phyloP scores from a whole-genome alignment of 768 basidiomycete genomes.

The Tremella yokohamensis region DNA sequence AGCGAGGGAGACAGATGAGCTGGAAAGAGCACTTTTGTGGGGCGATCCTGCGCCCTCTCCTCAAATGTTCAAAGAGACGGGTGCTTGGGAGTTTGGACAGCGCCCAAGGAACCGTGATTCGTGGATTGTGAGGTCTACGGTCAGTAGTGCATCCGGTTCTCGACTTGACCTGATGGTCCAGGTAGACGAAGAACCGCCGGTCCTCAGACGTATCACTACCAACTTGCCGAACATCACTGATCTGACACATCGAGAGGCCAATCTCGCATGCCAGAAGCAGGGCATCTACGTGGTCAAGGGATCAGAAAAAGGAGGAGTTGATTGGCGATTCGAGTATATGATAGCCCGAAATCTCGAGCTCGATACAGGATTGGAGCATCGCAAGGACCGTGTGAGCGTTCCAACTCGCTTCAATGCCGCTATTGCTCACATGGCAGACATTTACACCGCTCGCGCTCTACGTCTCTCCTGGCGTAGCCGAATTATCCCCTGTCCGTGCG shows the following conservation, averaged over 20 bases:
- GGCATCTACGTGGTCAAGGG: slow-evolving; percentile 75
- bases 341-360: slow-evolving; percentile 62
- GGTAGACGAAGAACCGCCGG: slow-evolving; percentile 56
- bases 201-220: slow-evolving; percentile 66
- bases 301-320: slow-evolving; percentile 59
- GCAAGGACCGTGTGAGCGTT: slow-evolving; percentile 63
- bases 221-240: slow-evolving; percentile 68
- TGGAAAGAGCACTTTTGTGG: slow-evolving; percentile 12
- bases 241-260: slow-evolving; percentile 71
- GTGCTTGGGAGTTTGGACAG: slow-evolving; percentile 2
- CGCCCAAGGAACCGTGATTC: background rate
- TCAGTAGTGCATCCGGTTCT: background rate
- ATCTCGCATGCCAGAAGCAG: slow-evolving; percentile 63
- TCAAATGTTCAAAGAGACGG: slow-evolving; percentile 4
- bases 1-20: background rate
- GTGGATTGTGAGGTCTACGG: background rate
- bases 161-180: slow-evolving; percentile 12
- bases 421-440: slow-evolving; percentile 11
- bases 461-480: slow-evolving; percentile 16
- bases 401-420: background rate
- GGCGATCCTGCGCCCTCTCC: slow-evolving; percentile 40
- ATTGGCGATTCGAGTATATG: slow-evolving; percentile 76
- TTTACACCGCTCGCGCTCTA: slow-evolving; percentile 21
- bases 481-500: background rate
- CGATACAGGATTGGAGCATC: slow-evolving; percentile 54